A percentile compares a stretch with the other conserved stretches of the same genome.
These are phyloP conservation scores for Dalechampia spathulata DNA, from an alignment of 441 rosid genomes.

Conservation along the genomic window DNA sequence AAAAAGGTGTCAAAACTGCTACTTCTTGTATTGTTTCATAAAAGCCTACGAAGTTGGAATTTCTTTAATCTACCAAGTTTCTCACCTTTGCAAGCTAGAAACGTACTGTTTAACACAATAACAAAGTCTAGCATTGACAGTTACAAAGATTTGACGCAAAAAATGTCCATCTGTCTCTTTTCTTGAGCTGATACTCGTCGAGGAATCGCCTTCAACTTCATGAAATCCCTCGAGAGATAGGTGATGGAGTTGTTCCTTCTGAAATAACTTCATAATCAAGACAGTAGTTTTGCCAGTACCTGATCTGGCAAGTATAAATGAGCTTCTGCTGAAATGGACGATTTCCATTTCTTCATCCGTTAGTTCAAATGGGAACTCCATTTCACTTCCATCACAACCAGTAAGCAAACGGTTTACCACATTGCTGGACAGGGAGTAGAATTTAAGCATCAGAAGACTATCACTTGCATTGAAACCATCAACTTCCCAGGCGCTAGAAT, in stretches of 20 bases:
- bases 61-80: too few species aligned
- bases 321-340: constrained; percentile 25
- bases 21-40: too few species aligned
- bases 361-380: constrained; percentile 42
- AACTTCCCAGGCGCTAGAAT: neutral
- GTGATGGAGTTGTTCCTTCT: constrained; percentile 29
- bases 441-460: constrained; percentile 44
- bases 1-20: too few species aligned
- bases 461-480: constrained; percentile 21
- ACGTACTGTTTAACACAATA: constrained; percentile 36
- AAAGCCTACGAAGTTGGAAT: too few species aligned
- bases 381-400: constrained; percentile 30
- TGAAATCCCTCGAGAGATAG: constrained; percentile 21
- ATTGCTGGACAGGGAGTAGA: constrained; percentile 33
- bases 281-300: constrained; percentile 62
- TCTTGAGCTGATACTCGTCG: too few species aligned
- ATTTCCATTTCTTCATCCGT: constrained; percentile 36
- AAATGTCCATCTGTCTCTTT: neutral
- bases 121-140: constrained; percentile 44
- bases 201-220: constrained; percentile 8
- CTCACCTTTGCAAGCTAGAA: constrained; percentile 34
- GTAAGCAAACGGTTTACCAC: constrained; percentile 32
- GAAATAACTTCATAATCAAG: constrained; percentile 39
- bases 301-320: constrained; percentile 45
- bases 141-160: constrained; percentile 49